These are phyloP conservation scores for Venustampulla echinocandica DNA, from an alignment of 495 filamentous ascomycete genomes.

Conservation along the genomic window DNA sequence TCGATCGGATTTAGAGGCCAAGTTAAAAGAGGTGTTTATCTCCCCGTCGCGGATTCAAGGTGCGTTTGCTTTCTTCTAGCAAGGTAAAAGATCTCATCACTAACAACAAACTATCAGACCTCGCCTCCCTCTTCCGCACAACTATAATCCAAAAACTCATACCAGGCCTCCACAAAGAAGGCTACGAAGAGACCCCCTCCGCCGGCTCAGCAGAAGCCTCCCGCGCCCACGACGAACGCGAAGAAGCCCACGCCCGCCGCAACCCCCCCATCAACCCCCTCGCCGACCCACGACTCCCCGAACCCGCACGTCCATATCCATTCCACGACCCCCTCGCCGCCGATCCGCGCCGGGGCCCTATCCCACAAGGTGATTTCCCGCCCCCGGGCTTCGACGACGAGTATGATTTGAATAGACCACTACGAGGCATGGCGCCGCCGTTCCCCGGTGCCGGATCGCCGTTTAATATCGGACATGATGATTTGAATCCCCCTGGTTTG, in stretches of 20 bases:
- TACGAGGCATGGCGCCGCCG: conserved; percentile 37
- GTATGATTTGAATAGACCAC: conserved; percentile 68
- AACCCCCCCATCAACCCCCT: conserved; percentile 48
- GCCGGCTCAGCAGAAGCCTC: conserved; percentile 24
- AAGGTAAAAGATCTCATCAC: neutral
- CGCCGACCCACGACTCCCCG: conserved; percentile 42
- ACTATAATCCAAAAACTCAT: conserved; percentile 24
- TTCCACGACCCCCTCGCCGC: conserved; percentile 60
- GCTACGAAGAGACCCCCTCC: conserved; percentile 26
- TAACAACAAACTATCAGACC: conserved; percentile 14
- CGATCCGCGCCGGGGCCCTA: conserved; percentile 52
- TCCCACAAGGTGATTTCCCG: conserved; percentile 68
- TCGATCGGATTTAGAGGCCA: conserved; percentile 30
- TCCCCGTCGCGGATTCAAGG: conserved; percentile 49
- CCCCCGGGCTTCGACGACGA: conserved; percentile 93
- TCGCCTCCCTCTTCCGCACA: conserved; percentile 21
- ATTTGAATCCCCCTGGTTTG: conserved; percentile 80
- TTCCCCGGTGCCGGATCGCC: conserved; percentile 44
- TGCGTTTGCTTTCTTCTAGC: neutral
- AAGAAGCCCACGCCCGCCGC: conserved; percentile 25
- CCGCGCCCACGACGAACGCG: conserved; percentile 19
- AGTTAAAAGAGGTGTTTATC: conserved; percentile 64
- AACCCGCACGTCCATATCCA: conserved; percentile 55
- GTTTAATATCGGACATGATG: conserved; percentile 66
- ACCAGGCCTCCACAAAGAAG: conserved; percentile 23